Base-by-base conservation (phyloP, 495 filamentous ascomycete genomes). In the Aspergillus heteromorphus region DNA sequence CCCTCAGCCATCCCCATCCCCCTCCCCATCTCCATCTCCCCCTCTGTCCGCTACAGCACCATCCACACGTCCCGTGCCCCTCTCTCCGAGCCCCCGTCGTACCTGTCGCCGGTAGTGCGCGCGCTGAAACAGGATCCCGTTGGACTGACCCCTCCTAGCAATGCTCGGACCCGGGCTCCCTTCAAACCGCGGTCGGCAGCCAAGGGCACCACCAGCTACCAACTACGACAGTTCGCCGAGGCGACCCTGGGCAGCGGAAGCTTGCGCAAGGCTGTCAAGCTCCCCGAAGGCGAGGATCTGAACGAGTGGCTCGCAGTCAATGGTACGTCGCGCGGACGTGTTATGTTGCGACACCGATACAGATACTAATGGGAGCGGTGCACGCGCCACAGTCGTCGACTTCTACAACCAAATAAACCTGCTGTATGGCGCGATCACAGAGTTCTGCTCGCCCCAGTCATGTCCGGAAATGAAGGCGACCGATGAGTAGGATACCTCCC, bases 361-460 rank as follows among this genome's bases (percentile, higher is more conserved):
- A 16, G 9, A 31, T 36, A 18, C 36, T 27, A 9, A 48, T 49
- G 38, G 55, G 60, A 36, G 59, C 27, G 29, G 54, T 29, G 6
- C 4, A 7, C 10, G 27, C 23, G 27, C 38, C 43, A 41, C 60
- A 96, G 92, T 98, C 65, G 93, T 98, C 74, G 93, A 98, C 70
- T 98, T 98, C 73, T 98, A 97, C 83, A 98, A 97, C 74, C 93
- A 98, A 70, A 93, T 97, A 70, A 98, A 98, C 74, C 84, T 98
- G 21, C 87, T 98, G 50, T 98, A 98, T 70, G 93, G 93, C 55
- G 92, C 93, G 52, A 97, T 98, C 67, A 98, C 93, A 50, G 93
- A 98, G 64, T 98, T 97, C 73, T 98, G 93, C 76, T 97, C 93
- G 20, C 93, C 93, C 21, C 87, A 89, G 60, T 89, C 91, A 49